phyloP scores from a whole-genome alignment of 2,329 filamentous ascomycete species.

The Neodidymelliopsis sp. region DNA sequence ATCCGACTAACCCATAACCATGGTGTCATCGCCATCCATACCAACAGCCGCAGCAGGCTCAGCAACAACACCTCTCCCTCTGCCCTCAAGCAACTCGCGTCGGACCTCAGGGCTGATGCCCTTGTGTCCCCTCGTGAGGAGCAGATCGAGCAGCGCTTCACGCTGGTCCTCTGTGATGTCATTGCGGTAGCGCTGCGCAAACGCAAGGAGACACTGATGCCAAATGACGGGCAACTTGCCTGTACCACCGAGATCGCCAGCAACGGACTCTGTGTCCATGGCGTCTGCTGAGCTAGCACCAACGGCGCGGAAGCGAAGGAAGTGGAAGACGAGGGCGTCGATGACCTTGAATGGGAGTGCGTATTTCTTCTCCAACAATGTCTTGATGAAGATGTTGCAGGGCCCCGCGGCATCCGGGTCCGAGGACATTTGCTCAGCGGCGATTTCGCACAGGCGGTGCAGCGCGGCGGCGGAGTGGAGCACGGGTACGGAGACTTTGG shows the following conservation, averaged over 20 bases:
- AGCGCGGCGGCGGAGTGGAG: slow-evolving; percentile 91
- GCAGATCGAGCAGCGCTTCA: slow-evolving; percentile 86
- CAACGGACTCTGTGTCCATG: slow-evolving; percentile 54
- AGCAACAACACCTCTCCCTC: slow-evolving; percentile 78
- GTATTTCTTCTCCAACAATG: slow-evolving; percentile 95
- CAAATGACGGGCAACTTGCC: slow-evolving; percentile 86
- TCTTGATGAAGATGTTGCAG: slow-evolving; percentile 94
- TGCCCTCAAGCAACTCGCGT: slow-evolving; percentile 84
- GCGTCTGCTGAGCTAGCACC: slow-evolving; percentile 67
- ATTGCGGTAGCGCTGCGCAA: slow-evolving; percentile 93
- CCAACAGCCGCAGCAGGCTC: slow-evolving; percentile 62
- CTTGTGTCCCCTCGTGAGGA: slow-evolving; percentile 84
- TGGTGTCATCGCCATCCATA: slow-evolving; percentile 87
- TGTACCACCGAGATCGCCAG: slow-evolving; percentile 55
- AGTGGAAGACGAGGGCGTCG: slow-evolving; percentile 95
- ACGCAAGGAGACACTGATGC: slow-evolving; percentile 92
- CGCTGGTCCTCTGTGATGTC: slow-evolving; percentile 96
- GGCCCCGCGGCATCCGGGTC: slow-evolving; percentile 87
- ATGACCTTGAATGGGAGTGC: slow-evolving; percentile 94
- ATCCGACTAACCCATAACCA: slow-evolving; percentile 65
- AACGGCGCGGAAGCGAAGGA: slow-evolving; percentile 82
- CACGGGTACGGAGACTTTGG: slow-evolving; percentile 85
- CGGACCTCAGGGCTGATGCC: slow-evolving; percentile 91
- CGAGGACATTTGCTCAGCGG: slow-evolving; percentile 84
- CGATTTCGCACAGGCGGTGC: slow-evolving; percentile 91